Evolutionary conservation across 2,329 filamentous ascomycete species (phyloP), one percentile per base, ranked within the genome.

Genomic region (Talaromyces sp.): DNA sequence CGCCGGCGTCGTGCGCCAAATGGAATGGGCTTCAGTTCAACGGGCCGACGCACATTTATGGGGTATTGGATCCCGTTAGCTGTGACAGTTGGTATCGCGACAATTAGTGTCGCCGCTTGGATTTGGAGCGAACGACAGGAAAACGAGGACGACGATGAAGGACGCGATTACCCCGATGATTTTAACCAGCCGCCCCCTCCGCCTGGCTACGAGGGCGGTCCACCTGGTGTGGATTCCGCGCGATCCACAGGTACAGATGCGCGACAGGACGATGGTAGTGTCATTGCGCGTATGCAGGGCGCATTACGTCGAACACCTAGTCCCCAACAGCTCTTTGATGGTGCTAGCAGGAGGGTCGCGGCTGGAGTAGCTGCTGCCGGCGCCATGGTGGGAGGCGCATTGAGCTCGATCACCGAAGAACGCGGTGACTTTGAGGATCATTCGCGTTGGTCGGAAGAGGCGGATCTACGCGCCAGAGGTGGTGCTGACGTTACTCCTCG

Each of bases 371-470:
- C 92, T 31, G 93, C 92, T 10, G 92, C 92, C 0, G 91, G 93
- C 14, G 90, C 91, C 19, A 91, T 86, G 57, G 87, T 96, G 67
- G 92, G 92, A 48, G 92, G 90, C 67, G 93, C 92, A 31, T 82
- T 97, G 69, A 89, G 89, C 62, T 89, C 91, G 16, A 95, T 96
- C 69, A 86, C 90, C 63, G 91, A 97, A 75, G 93, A 96, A 74
- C 91, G 87, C 74, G 85, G 87, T 67, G 90, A 90, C 60, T 95
- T 90, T 75, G 88, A 88, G 68, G 94, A 97, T 76, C 92, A 95
- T 78, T 90, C 92, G 75, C 88, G 92, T 61, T 97, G 94, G 94
- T 93, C 90, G 14, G 93, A 97, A 76, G 93, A 97, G 79, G 91
- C 90, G 24, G 89, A 91, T 71, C 85, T 90, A 58, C 87, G 90